phyloP scores from a whole-genome alignment of 257 asterid species.

The Misopates orontium region DNA sequence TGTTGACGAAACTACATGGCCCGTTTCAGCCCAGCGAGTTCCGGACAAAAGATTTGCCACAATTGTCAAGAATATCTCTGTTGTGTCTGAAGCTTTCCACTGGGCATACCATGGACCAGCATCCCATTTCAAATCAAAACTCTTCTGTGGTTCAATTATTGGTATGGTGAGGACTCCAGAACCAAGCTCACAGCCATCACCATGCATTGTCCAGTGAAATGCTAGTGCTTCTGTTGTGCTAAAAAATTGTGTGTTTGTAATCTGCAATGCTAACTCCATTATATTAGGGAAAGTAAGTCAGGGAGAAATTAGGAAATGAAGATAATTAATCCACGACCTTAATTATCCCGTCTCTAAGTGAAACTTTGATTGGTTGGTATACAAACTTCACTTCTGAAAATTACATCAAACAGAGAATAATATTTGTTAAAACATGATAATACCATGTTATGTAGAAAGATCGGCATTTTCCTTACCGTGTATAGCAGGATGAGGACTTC shows the following conservation, averaged over 20 bases:
- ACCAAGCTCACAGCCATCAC: conserved; percentile 77
- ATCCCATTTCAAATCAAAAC: conserved; percentile 52
- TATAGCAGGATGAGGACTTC: conserved; percentile 94
- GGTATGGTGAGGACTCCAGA: conserved; percentile 64
- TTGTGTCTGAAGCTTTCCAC: conserved; percentile 58
- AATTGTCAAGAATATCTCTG: conserved; percentile 65
- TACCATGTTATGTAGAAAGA: conserved; percentile 14
- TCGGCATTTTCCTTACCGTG: conserved; percentile 50
- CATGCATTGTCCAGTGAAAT: conserved; percentile 70
- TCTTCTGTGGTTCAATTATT: conserved; percentile 61
- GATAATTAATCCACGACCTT: conserved; percentile 51
- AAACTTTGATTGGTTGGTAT: conserved; percentile 90
- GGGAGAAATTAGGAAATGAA: not conserved
- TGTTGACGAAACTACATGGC: conserved; percentile 75
- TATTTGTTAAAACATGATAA: not conserved
- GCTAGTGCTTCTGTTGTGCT: conserved; percentile 67
- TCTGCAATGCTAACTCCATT: conserved; percentile 47
- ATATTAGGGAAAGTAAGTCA: conserved; percentile 12
- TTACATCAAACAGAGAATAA: conserved; percentile 11
- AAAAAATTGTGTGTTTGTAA: conserved; percentile 76
- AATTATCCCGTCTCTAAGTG: conserved; percentile 56
- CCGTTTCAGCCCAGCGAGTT: conserved; percentile 83
- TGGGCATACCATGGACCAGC: conserved; percentile 77
- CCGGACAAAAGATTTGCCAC: conserved; percentile 56
- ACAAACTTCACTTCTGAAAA: conserved; percentile 86